Base-by-base conservation (phyloP, 208 protist genomes). In the Naegleria gruberi region DNA sequence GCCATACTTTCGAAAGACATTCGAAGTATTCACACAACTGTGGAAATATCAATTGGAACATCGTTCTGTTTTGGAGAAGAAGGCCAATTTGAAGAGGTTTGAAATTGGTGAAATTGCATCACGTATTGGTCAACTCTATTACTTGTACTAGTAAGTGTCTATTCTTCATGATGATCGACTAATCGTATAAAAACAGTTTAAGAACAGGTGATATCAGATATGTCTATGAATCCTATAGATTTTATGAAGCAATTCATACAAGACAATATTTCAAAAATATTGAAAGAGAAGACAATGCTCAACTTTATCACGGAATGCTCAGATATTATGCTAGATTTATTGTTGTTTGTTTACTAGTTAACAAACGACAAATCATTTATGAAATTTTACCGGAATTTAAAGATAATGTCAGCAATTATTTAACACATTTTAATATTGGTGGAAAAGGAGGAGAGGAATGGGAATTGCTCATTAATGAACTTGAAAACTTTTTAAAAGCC, bases 31-130 rank as follows among this genome's bases (percentile, higher is more conserved):
- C 37, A 87, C 82, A 55, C 82, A 87, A 41, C n/a, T 90, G 7
- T 90, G 87, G 87, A 90, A 90, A 41, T 90, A 41, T 55, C 87
- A 90, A 90, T 51, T 55, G 17, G 74, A 90, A 30, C 46, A 90
- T 77, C 12, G 87, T 1, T 6, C 15, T 34, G 46, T 55, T 6
- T 77, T 90, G 30, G 87, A 90, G 17, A 30, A n/a, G 17, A 55
- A 46, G 37, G 7, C 10, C 1, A 40, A 3, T 55, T 42, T 85
- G 26, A 57, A 90, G 26, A 6, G 87, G 1, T 65, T 7, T 12
- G 87, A 90, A 84, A 90, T 90, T 51, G 87, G 87, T 34, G 44
- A 77, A 5, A 90, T 90, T 55, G 87, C 87, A 15, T 26, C 87
- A 17, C 65, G 51, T 15, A 90, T 90, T 84, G 87, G 26, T 55